Conservation (phyloP, 164 flowering plant genomes). For the Piper longum region DNA sequence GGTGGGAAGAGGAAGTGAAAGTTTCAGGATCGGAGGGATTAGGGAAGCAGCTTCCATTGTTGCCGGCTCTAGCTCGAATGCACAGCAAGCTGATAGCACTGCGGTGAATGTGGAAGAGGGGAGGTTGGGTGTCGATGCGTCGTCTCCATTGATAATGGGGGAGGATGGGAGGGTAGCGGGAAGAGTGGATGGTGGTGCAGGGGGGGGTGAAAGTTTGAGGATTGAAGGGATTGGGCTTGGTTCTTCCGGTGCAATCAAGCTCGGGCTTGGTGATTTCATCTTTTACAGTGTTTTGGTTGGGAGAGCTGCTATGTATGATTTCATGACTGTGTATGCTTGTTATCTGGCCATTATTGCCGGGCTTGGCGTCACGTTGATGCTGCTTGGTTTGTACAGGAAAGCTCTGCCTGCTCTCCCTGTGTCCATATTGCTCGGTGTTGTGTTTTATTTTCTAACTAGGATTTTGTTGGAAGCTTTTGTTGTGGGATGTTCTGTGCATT, state of each 20-base stretch:
- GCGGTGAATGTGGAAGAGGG: slow-evolving; percentile 35
- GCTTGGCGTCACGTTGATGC: slow-evolving; percentile 75
- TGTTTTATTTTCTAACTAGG: slow-evolving; percentile 71
- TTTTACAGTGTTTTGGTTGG: slow-evolving; percentile 97
- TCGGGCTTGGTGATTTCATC: slow-evolving; percentile 91
- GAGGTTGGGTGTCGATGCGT: not conserved
- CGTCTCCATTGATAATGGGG: slow-evolving; percentile 49
- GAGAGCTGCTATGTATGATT: slow-evolving; percentile 94
- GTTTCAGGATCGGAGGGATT: slow-evolving; percentile 38
- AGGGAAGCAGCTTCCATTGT: slow-evolving; percentile 12
- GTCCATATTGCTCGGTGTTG: slow-evolving; percentile 71
- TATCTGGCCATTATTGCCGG: slow-evolving; percentile 96
- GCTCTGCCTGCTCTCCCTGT: slow-evolving; percentile 98
- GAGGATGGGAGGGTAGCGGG: slow-evolving; percentile 12
- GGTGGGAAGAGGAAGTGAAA: slow-evolving; percentile 15
- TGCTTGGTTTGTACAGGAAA: slow-evolving; percentile 70
- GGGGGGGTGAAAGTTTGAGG: slow-evolving; percentile 9
- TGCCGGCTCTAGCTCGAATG: slow-evolving; percentile 9
- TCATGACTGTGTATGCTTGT: slow-evolving; percentile 94
- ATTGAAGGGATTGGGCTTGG: slow-evolving; percentile 88
- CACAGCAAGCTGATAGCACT: slow-evolving; percentile 14
- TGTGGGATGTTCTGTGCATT: slow-evolving; percentile 64
- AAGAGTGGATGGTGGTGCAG: not conserved
- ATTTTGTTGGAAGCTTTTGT: slow-evolving; percentile 65
- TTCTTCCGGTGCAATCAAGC: slow-evolving; percentile 84